phyloP scores from a whole-genome alignment of 495 filamentous ascomycete species.

The Sordaria brevicollis region DNA sequence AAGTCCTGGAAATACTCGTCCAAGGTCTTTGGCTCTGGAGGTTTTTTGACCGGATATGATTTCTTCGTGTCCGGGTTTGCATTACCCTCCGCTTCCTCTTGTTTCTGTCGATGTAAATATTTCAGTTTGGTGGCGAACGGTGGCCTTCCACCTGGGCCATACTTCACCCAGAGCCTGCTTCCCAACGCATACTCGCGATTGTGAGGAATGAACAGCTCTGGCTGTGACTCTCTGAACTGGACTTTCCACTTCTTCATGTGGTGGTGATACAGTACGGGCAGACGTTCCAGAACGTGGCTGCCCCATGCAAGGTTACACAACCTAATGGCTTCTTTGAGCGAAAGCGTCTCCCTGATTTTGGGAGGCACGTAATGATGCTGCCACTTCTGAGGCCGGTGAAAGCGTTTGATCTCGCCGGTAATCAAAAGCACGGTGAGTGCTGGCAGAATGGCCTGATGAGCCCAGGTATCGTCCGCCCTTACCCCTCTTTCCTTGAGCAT shows the following conservation, averaged over 20 bases:
- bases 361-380: conserved; percentile 1
- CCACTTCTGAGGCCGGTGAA: not conserved
- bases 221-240: not conserved
- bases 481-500: conserved; percentile 16
- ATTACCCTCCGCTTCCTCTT: not conserved
- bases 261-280: conserved; percentile 5
- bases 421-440: conserved; percentile 21
- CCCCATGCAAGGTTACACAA: conserved; percentile 25
- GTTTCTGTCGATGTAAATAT: not conserved
- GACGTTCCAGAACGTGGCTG: conserved; percentile 16
- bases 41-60: not conserved
- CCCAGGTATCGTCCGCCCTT: not conserved
- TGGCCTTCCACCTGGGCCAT: not conserved
- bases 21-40: not conserved
- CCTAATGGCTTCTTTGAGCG: conserved; percentile 15
- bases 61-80: not conserved
- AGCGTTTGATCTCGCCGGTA: conserved; percentile 3
- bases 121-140: not conserved
- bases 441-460: conserved; percentile 6
- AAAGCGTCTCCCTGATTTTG: conserved; percentile 11
- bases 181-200: not conserved
- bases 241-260: not conserved
- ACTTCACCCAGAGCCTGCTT: not conserved
- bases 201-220: not conserved
- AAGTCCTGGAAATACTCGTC: not conserved